phyloP scores from a whole-genome alignment of 257 asterid species.

The Nicotiana benthamiana region DNA sequence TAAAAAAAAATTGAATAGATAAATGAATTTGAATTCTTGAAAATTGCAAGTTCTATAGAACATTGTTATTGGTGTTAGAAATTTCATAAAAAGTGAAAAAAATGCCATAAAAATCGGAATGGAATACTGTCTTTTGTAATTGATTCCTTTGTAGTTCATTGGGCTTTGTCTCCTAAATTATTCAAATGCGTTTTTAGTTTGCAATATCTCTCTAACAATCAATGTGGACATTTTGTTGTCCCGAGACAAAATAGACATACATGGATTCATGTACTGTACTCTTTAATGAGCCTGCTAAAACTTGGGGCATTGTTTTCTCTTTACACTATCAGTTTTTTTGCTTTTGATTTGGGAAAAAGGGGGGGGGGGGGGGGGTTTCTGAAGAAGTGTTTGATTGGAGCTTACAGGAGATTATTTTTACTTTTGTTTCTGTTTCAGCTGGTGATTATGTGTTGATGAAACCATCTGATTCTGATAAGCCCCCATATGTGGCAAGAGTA shows the following conservation, averaged over 20 bases:
- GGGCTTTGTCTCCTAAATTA: not conserved
- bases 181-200: not conserved
- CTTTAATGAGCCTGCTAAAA: not conserved
- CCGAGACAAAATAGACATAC: not conserved
- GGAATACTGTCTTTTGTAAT: not conserved
- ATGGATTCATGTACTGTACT: not conserved
- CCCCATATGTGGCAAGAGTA: constrained; percentile 77
- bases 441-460: constrained; percentile 84
- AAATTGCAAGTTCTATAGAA: not conserved
- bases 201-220: not conserved
- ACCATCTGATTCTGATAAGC: constrained; percentile 65
- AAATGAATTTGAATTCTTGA: not conserved
- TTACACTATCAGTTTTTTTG: not conserved
- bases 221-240: not conserved
- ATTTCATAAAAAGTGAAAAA: too few relatives aligned
- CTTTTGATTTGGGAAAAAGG: not conserved
- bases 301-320: not conserved
- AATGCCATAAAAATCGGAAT: not conserved
- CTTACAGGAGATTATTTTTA: not conserved
- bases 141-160: not conserved
- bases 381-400: not conserved
- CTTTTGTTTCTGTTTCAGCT: constrained; percentile 29
- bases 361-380: not conserved
- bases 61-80: not conserved
- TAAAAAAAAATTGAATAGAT: not conserved